Evolutionary conservation across 768 basidiomycete genomes (phyloP), one percentile per base, ranked within the genome.

Genomic region (Pilatotrama ljubarskyi): DNA sequence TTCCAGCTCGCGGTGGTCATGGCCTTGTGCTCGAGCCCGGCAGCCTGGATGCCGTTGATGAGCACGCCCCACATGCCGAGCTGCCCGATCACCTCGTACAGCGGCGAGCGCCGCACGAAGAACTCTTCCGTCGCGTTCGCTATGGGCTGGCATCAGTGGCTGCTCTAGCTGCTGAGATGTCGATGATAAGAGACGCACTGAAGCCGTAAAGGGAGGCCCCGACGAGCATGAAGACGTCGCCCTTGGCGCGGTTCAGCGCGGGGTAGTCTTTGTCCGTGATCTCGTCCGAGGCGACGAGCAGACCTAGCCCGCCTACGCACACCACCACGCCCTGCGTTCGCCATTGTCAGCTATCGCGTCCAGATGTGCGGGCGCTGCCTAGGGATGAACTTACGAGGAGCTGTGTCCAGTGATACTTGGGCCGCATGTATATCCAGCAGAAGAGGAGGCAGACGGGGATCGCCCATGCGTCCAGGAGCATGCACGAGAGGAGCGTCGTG

Each of bases 391-490:
- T 51, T 42, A 90, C 90, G 60, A 92, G 68, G 40, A 92, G 64
- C 74, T 95, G 93, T 0, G 90, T 91, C 88, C 88, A 92, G 58
- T 90, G 88, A 70, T 90, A 93, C 69, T 71, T 83, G 15, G 85
- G 83, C 36, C 87, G 83, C 84, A 94, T 85, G 74, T 91, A 94
- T 9, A 94, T 52, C 84, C 86, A 95, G 29, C 86, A 86, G 73
- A 94, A 85, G 74, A 90, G 81, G 70, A 94, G 76, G 72, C 93
- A 94, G 13, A 90, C 83, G 24, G 93, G 93, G 67, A 93, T 95
- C 0, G 93, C 93, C 92, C 91, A 93, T 53, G 92, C 91, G 68
- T 94, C 91, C 47, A 95, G 85, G n/a, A 95, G 82, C 90, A 93
- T 93, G 73, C 90, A 92, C 1, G 93, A 94, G 46, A 95, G 76